A percentile compares a stretch with the other conserved stretches of the same genome.
phyloP scores from a whole-genome alignment of 106 monocot genomes.

The Vanilla planifolia region DNA sequence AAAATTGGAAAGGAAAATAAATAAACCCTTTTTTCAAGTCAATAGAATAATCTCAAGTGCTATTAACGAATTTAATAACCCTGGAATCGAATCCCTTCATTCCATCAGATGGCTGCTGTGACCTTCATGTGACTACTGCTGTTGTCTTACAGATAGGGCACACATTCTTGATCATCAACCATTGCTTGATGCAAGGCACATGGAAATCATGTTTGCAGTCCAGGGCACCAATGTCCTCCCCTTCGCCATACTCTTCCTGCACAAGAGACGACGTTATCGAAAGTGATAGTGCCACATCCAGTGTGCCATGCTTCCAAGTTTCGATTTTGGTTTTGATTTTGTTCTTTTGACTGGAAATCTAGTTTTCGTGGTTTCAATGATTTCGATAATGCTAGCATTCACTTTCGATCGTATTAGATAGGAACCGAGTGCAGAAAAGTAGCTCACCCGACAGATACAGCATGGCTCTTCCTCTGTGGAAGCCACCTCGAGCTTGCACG shows the following conservation, averaged over 20 bases:
- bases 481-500: constrained; percentile 6
- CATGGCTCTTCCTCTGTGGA: constrained; percentile 35
- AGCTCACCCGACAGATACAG: constrained; percentile 46
- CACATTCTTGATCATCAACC: constrained; percentile 62
- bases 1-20: too few species aligned
- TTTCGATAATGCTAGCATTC: not conserved
- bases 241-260: constrained; percentile 63
- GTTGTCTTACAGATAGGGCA: constrained; percentile 76
- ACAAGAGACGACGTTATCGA: too few species aligned
- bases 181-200: constrained; percentile 54
- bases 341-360: not conserved
- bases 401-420: too few species aligned
- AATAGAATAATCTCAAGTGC: not conserved
- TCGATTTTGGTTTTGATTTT: not conserved
- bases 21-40: too few species aligned
- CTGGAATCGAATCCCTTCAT: not conserved
- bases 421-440: too few species aligned
- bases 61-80: constrained; percentile 6
- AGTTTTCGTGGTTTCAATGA: not conserved
- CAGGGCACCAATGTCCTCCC: constrained; percentile 39
- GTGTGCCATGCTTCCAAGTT: too few species aligned
- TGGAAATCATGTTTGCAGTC: constrained; percentile 75
- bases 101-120: not conserved
- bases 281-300: too few species aligned
- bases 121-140: constrained; percentile 26